phyloP scores from a whole-genome alignment of 1,284 basidiomycete genomes.

The Tausonia pullulans region DNA sequence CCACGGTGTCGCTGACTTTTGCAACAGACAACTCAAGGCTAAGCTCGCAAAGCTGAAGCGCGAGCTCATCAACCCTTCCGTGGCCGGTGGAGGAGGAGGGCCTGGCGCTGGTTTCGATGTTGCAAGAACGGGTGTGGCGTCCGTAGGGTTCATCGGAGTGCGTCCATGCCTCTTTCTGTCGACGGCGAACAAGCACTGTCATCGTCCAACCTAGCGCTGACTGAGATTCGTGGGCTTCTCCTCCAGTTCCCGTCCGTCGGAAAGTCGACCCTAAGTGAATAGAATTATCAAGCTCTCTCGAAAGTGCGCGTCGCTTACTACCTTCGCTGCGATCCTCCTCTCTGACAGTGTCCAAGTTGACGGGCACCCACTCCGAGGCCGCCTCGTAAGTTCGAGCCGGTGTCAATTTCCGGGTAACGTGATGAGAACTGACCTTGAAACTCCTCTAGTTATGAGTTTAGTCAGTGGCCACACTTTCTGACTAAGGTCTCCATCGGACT shows the following conservation, averaged over 20 bases:
- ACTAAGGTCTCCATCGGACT: too few relatives aligned
- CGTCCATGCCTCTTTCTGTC: neutral
- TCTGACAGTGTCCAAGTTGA: slow-evolving; percentile 70
- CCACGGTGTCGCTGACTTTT: too few relatives aligned
- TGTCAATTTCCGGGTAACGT: too few relatives aligned
- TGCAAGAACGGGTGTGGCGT: slow-evolving; percentile 86
- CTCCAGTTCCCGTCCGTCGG: slow-evolving; percentile 60
- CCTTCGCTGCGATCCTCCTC: slow-evolving; percentile 23
- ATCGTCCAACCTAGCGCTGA: neutral
- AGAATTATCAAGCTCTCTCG: neutral
- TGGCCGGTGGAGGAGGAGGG: slow-evolving; percentile 71
- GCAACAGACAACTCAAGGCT: slow-evolving; percentile 67
- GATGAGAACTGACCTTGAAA: too few relatives aligned
- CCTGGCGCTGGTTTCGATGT: slow-evolving; percentile 90
- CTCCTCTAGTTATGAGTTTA: slow-evolving; percentile 64
- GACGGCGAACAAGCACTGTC: neutral
- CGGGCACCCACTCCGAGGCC: slow-evolving; percentile 93
- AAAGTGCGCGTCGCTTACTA: slow-evolving; percentile 6
- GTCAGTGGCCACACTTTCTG: too few relatives aligned
- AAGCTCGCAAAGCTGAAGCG: slow-evolving; percentile 95
- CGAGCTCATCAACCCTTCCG: slow-evolving; percentile 74
- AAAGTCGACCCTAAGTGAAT: slow-evolving; percentile 47
- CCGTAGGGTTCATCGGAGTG: slow-evolving; percentile 80
- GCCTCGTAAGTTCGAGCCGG: slow-evolving; percentile 50
- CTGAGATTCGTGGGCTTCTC: neutral